These are phyloP conservation scores for Balamuthia mandrillaris DNA, from an alignment of 208 protist species.

Conservation along the genomic window DNA sequence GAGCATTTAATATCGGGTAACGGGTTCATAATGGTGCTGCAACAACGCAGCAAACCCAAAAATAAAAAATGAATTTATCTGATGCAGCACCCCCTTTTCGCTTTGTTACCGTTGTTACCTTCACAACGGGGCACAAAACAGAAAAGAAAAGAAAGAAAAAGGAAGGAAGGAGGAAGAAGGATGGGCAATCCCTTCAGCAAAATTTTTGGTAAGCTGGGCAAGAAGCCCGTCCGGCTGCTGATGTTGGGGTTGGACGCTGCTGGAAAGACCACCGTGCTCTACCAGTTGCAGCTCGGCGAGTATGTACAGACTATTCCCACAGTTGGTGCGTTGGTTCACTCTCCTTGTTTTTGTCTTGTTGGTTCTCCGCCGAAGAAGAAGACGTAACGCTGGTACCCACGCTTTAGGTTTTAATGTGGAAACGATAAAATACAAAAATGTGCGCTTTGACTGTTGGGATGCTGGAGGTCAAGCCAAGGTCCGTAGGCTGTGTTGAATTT, in stretches of 20 bases:
- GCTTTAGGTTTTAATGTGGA: slow-evolving; percentile 89
- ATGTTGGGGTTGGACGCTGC: slow-evolving; percentile 69
- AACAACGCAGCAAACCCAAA: no score
- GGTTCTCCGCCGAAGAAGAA: neutral
- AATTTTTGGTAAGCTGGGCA: neutral
- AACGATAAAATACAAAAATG: slow-evolving; percentile 80
- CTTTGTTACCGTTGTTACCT: no score
- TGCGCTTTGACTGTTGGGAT: slow-evolving; percentile 73
- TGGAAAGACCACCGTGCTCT: slow-evolving; percentile 97
- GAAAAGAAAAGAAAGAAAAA: neutral
- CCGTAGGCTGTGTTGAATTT: slow-evolving; percentile 51
- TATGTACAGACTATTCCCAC: slow-evolving; percentile 80
- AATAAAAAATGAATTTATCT: no score
- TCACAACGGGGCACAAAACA: neutral
- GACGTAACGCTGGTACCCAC: neutral
- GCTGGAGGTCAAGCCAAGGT: slow-evolving; percentile 77
- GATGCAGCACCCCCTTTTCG: no score
- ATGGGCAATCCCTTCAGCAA: slow-evolving; percentile 9
- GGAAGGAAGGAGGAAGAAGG: neutral
- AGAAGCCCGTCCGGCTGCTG: slow-evolving; percentile 1
- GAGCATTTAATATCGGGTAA: no score
- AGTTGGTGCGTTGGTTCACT: slow-evolving; percentile 53
- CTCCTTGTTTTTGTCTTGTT: neutral
- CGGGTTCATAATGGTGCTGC: no score
- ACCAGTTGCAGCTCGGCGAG: slow-evolving; percentile 82